Evolutionary conservation across 169 alveolate genomes (phyloP).

Genomic region (Plasmodium vivax): DNA sequence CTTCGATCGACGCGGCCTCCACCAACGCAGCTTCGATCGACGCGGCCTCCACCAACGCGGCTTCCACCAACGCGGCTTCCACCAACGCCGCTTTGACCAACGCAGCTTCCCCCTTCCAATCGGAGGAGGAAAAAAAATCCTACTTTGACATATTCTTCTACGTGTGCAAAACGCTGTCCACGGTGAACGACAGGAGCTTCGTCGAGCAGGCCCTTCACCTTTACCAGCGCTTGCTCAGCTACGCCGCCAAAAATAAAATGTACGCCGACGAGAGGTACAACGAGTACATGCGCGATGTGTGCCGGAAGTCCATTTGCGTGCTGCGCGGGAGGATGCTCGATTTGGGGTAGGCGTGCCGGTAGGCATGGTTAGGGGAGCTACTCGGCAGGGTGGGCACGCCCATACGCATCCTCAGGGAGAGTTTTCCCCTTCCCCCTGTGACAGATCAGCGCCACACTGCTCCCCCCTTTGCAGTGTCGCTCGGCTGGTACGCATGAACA

Average conservation of each 20-base stretch:
- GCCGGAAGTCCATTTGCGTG: conserved; percentile 43
- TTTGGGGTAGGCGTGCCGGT: not conserved
- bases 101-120: conserved; percentile 1
- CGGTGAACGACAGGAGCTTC: conserved; percentile 46
- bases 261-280: conserved; percentile 51
- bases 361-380: not conserved
- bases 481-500: not conserved
- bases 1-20: not conserved
- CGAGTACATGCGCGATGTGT: conserved; percentile 40
- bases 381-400: not conserved
- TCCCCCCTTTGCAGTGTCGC: not conserved
- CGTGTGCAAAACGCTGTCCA: conserved; percentile 65
- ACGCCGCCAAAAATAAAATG: conserved; percentile 62
- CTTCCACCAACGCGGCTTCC: not conserved
- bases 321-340: conserved; percentile 17
- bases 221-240: conserved; percentile 31
- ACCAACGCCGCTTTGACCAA: not conserved
- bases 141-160: conserved; percentile 69
- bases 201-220: conserved; percentile 31
- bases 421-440: not conserved
- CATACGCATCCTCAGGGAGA: not conserved
- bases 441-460: not conserved
- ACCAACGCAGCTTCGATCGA: not conserved
- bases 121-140: conserved; percentile 65
- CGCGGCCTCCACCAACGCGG: not conserved